Conservation (phyloP, 2,329 filamentous ascomycete species). For the Didymellaceae sp. region DNA sequence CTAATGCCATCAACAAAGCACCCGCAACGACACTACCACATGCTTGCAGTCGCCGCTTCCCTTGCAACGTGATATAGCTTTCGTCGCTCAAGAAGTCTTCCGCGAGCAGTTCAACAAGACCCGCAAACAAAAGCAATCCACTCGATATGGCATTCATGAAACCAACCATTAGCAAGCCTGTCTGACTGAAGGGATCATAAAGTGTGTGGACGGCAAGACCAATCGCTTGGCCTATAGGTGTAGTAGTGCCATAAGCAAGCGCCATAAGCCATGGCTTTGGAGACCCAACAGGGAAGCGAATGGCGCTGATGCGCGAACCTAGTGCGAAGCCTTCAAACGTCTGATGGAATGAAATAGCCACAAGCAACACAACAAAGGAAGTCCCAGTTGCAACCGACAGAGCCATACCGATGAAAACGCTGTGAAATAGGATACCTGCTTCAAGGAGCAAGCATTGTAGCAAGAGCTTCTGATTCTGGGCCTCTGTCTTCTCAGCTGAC, state of each 20-base stretch:
- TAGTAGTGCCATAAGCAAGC: slow-evolving; percentile 66
- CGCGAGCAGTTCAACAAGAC: slow-evolving; percentile 57
- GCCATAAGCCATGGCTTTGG: slow-evolving; percentile 76
- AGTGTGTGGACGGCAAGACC: slow-evolving; percentile 58
- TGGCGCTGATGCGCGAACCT: slow-evolving; percentile 72
- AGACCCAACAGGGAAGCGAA: slow-evolving; percentile 73
- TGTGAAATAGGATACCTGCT: slow-evolving; percentile 80
- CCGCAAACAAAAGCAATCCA: slow-evolving; percentile 58
- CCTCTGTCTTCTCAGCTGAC: slow-evolving; percentile 45
- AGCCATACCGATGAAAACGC: slow-evolving; percentile 77
- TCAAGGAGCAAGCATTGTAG: slow-evolving; percentile 78
- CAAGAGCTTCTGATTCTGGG: slow-evolving; percentile 65
- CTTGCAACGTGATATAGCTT: slow-evolving; percentile 66
- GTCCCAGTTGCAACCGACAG: slow-evolving; percentile 70
- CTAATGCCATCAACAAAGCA: slow-evolving; percentile 68
- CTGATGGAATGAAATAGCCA: slow-evolving; percentile 76
- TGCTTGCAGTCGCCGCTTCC: slow-evolving; percentile 65
- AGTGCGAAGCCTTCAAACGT: slow-evolving; percentile 74
- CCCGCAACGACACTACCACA: slow-evolving; percentile 67
- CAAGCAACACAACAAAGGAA: slow-evolving; percentile 69
- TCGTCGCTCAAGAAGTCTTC: slow-evolving; percentile 66
- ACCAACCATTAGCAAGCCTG: slow-evolving; percentile 58
- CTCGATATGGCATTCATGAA: slow-evolving; percentile 59
- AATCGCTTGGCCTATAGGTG: slow-evolving; percentile 58
- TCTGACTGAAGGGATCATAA: slow-evolving; percentile 57